Conservation (phyloP, 352 stramenopile species). For the Pilasporangium apinafurcum region DNA sequence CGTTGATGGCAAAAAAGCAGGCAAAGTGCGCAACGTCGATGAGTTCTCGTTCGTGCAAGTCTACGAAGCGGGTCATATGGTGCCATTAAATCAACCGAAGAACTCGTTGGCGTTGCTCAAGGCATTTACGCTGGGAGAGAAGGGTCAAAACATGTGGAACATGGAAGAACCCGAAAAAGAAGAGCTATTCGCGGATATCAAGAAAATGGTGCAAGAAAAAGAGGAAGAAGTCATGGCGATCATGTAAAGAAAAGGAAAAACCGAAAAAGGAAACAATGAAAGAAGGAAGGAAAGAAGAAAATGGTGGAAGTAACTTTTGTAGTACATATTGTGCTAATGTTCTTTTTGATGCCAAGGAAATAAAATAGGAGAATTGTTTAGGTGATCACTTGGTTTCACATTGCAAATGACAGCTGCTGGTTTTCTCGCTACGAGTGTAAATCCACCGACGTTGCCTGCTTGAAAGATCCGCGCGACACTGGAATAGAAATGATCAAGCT, state of each 20-base stretch:
- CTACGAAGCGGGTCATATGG: constrained; percentile 95
- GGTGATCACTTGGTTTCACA: neutral
- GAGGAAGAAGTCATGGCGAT: constrained; percentile 5
- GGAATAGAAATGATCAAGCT: constrained; percentile 72
- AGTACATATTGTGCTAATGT: too few species aligned
- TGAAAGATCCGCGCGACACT: constrained; percentile 49
- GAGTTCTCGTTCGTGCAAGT: constrained; percentile 94
- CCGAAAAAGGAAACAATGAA: constrained; percentile 1
- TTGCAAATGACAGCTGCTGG: too few species aligned
- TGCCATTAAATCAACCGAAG: constrained; percentile 92
- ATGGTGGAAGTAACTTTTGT: neutral
- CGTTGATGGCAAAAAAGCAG: constrained; percentile 51
- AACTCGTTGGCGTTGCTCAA: constrained; percentile 93
- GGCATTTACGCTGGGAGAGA: constrained; percentile 72
- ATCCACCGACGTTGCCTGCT: constrained; percentile 56
- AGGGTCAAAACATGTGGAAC: constrained; percentile 16
- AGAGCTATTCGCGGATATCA: constrained; percentile 6
- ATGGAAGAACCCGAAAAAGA: constrained; percentile 3
- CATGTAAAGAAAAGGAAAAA: constrained; percentile 2
- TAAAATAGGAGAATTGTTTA: neutral
- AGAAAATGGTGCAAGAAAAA: constrained; percentile 10
- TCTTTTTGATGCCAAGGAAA: neutral
- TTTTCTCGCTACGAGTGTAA: constrained; percentile 37
- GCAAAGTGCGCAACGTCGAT: constrained; percentile 50
- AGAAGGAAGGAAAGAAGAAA: constrained; percentile 10